Conservation (phyloP, 768 basidiomycete species). For the Suillus subalutaceus region DNA sequence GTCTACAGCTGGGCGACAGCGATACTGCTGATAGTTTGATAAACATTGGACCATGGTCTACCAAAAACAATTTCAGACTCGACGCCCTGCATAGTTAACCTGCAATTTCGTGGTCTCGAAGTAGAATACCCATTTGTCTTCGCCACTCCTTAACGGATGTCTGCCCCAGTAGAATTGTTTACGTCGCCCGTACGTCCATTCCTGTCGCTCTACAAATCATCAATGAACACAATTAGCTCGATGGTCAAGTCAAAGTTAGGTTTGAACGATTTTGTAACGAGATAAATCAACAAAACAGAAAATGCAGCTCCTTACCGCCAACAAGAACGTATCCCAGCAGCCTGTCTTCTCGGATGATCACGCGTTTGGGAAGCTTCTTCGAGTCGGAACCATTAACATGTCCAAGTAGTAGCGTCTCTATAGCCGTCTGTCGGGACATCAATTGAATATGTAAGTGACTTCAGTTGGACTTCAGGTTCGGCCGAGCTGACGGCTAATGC, state of each 20-base stretch:
- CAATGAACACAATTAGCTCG: background rate
- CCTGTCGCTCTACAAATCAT: background rate
- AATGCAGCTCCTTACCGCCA: background rate
- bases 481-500: background rate
- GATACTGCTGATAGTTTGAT: background rate
- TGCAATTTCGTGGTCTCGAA: background rate
- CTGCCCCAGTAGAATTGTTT: constrained; percentile 7
- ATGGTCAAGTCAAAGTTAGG: background rate
- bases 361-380: background rate
- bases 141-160: background rate
- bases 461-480: no score
- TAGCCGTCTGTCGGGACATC: background rate
- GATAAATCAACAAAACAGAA: background rate
- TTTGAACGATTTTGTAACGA: background rate
- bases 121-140: constrained; percentile 8
- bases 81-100: background rate
- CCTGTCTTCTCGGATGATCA: constrained; percentile 1
- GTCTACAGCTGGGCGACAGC: background rate
- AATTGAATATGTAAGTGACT: background rate
- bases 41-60: background rate
- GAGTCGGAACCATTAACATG: background rate
- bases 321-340: constrained; percentile 2
- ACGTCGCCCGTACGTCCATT: background rate
- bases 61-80: background rate
- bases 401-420: background rate